Base-by-base conservation (phyloP, 2,329 filamentous ascomycete species). In the Scolecobasidium constrictum region DNA sequence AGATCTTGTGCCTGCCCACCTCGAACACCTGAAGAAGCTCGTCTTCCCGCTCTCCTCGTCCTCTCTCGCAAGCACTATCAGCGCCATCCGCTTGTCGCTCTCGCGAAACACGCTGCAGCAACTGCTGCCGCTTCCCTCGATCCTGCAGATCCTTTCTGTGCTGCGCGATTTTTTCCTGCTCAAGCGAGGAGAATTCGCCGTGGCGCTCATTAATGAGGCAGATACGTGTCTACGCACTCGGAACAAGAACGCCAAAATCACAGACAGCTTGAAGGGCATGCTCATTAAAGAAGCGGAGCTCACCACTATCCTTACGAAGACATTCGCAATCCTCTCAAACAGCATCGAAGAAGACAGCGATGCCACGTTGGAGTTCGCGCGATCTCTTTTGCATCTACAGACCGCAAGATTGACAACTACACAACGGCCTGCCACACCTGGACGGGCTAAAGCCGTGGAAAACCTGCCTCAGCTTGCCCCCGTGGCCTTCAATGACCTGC, bases 81-180 rank as follows among this genome's bases (percentile, higher is more conserved):
- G 78, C 3, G 74, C 77, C 11, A 90, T 96, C 44, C 76, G 90
- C 5, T 67, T 83, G 2, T 90, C 84, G 0, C 68, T 96, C 9
- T 94, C 90, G 1, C 78, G 84, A 49, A 93, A 86, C 23, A 83
- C 83, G 0, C 67, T 96, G 3, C 86, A 90, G 41, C 81, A 83
- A 53, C 69, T 96, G 0, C 63, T 98, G 3, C 92, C 92, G 0
- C 66, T 87, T 4, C 71, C 75, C 9, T 83, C 77, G 52, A 86
- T 94, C 3, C 66, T 86, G 4, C 81, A 92, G 49, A 77, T 84
- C 39, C 67, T 96, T 12, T 76, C 78, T 20, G 69, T 95, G 6
- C 69, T 95, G 1, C 75, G 88, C 38, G 81, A 92, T 44, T 95
- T 94, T 62, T 86, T 95, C 51, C 72, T 98, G 2, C 71, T 98